phyloP scores from a whole-genome alignment of 2,329 filamentous ascomycete species.

The Acrocalymma vagum region DNA sequence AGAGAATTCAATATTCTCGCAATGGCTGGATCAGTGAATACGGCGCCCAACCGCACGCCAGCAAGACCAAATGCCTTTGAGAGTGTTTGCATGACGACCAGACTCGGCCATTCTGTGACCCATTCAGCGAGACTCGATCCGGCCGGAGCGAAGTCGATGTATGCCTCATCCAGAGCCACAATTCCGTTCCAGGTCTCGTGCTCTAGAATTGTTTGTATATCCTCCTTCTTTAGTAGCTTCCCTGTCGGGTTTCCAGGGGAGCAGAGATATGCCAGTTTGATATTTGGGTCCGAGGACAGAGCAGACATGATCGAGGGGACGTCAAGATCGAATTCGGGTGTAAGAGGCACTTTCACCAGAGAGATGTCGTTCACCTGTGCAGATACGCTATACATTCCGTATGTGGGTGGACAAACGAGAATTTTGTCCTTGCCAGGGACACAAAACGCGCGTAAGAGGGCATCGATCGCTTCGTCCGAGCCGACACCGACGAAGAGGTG shows the following conservation, averaged over 20 bases:
- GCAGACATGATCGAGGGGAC: slow-evolving; percentile 73
- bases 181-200: slow-evolving; percentile 96
- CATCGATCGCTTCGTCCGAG: slow-evolving; percentile 96
- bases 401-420: slow-evolving; percentile 93
- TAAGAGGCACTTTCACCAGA: slow-evolving; percentile 85
- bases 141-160: slow-evolving; percentile 89
- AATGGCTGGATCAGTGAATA: slow-evolving; percentile 79
- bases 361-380: slow-evolving; percentile 92
- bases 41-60: slow-evolving; percentile 87
- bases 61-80: slow-evolving; percentile 97
- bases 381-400: slow-evolving; percentile 97
- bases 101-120: slow-evolving; percentile 91
- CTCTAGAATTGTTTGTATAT: slow-evolving; percentile 76
- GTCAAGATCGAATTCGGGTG: slow-evolving; percentile 75
- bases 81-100: slow-evolving; percentile 98
- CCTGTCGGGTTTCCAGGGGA: slow-evolving; percentile 96
- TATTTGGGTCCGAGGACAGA: slow-evolving; percentile 69
- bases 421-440: slow-evolving; percentile 87
- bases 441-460: slow-evolving; percentile 92
- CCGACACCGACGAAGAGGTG: slow-evolving; percentile 96
- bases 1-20: slow-evolving; percentile 86
- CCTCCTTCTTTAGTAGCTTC: slow-evolving; percentile 76
- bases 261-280: slow-evolving; percentile 93
- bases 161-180: slow-evolving; percentile 93
- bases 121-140: slow-evolving; percentile 86